Evolutionary conservation across 106 monocot genomes (phyloP).

Genomic region (Dioscorea alata): DNA sequence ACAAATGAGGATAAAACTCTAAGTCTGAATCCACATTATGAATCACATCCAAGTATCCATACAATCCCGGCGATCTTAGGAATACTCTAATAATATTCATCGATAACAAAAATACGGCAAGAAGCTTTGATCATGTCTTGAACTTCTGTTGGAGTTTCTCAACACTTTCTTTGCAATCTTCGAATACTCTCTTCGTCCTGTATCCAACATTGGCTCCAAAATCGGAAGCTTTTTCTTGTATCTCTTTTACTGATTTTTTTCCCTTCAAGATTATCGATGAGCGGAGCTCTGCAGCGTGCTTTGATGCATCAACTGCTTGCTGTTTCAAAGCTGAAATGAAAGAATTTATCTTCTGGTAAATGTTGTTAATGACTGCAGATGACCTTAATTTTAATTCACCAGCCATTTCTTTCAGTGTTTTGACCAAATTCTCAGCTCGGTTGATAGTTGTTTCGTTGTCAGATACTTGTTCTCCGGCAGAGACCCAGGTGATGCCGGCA

Average conservation of each 20-base stretch:
- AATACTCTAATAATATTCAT: no score
- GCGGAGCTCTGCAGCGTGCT: constrained; percentile 13
- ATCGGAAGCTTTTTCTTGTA: constrained; percentile 27
- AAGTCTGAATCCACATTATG: no score
- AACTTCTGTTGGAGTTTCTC: constrained; percentile 59
- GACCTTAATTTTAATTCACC: constrained; percentile 46
- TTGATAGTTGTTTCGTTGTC: constrained; percentile 29
- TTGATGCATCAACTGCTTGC: constrained; percentile 11
- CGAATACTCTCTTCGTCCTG: constrained; percentile 47
- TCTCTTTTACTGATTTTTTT: constrained; percentile 21
- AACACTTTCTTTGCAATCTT: constrained; percentile 61
- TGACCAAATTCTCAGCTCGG: constrained; percentile 40
- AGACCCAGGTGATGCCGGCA: constrained; percentile 60
- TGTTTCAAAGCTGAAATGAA: constrained; percentile 44
- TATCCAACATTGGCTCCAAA: constrained; percentile 33
- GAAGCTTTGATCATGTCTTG: constrained; percentile 26
- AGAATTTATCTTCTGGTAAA: constrained; percentile 37
- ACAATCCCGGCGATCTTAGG: no score
- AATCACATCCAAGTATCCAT: no score
- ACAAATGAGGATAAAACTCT: no score
- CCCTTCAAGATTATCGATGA: constrained; percentile 20
- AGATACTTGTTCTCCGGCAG: constrained; percentile 37
- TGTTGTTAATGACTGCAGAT: constrained; percentile 25
- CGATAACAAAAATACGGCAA: no score
- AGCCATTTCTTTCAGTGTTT: constrained; percentile 55